These are phyloP conservation scores for Fusarium sp. DNA, from an alignment of 2,329 filamentous ascomycete species.

Conservation along the genomic window DNA sequence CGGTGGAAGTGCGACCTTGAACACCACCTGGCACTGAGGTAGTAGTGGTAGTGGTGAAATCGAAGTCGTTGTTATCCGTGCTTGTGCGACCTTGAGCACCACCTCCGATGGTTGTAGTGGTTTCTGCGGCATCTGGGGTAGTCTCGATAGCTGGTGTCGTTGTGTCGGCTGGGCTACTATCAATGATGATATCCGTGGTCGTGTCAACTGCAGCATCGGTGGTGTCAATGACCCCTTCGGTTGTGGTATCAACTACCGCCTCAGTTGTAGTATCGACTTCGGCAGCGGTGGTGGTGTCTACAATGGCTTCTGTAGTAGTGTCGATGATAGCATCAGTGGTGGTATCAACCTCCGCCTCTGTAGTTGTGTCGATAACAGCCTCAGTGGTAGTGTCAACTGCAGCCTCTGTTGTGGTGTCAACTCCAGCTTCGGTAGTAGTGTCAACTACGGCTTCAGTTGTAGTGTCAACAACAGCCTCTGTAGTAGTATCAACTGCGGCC, in stretches of 20 bases:
- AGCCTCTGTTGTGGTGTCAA: neutral
- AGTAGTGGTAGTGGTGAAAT: neutral
- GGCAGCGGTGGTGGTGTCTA: too few relatives aligned
- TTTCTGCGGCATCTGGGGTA: neutral
- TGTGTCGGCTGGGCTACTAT: too few relatives aligned
- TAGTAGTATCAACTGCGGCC: neutral
- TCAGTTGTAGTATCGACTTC: too few relatives aligned
- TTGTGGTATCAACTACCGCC: neutral
- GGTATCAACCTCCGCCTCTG: neutral
- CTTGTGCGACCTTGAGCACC: neutral
- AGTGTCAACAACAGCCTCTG: neutral
- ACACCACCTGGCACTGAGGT: neutral
- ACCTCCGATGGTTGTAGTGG: neutral
- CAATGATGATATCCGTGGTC: too few relatives aligned
- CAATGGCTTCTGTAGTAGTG: too few relatives aligned
- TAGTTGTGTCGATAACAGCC: neutral
- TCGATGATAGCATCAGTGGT: too few relatives aligned
- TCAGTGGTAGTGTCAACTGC: neutral
- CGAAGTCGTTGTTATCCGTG: neutral
- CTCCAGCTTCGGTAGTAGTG: neutral
- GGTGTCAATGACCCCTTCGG: neutral
- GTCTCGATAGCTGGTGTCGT: too few relatives aligned
- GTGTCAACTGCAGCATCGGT: neutral
- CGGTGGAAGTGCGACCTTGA: neutral
- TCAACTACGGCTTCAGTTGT: neutral